Conservation (phyloP, 2,329 filamentous ascomycete genomes). For the Aureobasidium musti region DNA sequence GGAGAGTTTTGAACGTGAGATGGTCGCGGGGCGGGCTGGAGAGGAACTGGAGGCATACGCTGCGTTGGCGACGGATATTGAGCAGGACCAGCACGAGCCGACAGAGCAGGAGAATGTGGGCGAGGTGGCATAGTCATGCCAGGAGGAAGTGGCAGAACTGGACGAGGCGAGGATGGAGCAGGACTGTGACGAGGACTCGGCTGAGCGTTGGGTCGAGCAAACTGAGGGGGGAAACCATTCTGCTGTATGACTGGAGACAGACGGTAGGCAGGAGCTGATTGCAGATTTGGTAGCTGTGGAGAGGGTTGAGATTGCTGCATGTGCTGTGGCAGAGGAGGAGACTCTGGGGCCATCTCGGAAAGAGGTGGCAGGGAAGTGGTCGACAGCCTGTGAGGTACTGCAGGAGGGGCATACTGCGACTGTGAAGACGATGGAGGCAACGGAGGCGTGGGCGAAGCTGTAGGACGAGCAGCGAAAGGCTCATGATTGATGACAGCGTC, state of each 20-base stretch:
- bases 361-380: slow-evolving; percentile 41
- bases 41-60: slow-evolving; percentile 33
- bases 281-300: slow-evolving; percentile 35
- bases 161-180: slow-evolving; percentile 42
- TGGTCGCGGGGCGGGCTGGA: slow-evolving; percentile 33
- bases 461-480: slow-evolving; percentile 40
- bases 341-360: slow-evolving; percentile 42
- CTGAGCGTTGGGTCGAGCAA: slow-evolving; percentile 33
- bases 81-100: slow-evolving; percentile 34
- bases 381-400: background rate
- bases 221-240: slow-evolving; percentile 43
- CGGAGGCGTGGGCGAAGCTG: slow-evolving; percentile 34
- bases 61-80: slow-evolving; percentile 40
- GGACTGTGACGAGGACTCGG: slow-evolving; percentile 37
- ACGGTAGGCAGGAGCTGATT: slow-evolving; percentile 39
- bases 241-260: slow-evolving; percentile 42
- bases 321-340: slow-evolving; percentile 38
- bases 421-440: slow-evolving; percentile 35
- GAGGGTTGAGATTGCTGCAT: slow-evolving; percentile 31
- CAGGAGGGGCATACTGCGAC: slow-evolving; percentile 4
- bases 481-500: slow-evolving; percentile 44
- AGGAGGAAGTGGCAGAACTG: slow-evolving; percentile 43
- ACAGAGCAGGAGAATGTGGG: slow-evolving; percentile 34
- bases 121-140: slow-evolving; percentile 39
- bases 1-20: slow-evolving; percentile 40